Percentiles rank a stretch among this genome's conserved stretches.
These are phyloP conservation scores for Hanseniaspora nectarophila DNA, from an alignment of 805 yeast genomes.

Conservation along the genomic window DNA sequence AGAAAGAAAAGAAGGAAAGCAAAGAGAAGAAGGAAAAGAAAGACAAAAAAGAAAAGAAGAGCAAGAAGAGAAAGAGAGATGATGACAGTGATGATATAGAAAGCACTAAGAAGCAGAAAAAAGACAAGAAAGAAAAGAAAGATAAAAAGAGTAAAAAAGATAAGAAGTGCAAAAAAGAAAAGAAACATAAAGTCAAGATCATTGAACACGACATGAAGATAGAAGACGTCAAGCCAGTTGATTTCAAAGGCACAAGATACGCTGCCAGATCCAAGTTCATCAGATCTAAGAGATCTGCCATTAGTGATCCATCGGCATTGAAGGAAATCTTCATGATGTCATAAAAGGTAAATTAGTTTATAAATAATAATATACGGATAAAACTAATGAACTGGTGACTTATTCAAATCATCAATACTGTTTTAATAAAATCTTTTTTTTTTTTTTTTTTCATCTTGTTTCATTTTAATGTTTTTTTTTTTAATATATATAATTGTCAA, in stretches of 20 bases:
- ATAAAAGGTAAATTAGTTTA: constrained; percentile 24
- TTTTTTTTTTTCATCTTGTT: neutral
- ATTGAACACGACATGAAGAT: constrained; percentile 13
- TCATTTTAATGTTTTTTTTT: too few species aligned
- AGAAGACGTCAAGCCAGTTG: constrained; percentile 10
- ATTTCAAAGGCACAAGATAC: constrained; percentile 40
- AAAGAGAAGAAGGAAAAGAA: constrained; percentile 25
- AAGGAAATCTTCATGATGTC: constrained; percentile 88
- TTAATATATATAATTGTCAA: neutral
- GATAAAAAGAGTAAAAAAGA: constrained; percentile 25
- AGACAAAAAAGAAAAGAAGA: constrained; percentile 21
- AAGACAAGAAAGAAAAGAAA: constrained; percentile 26
- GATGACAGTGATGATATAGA: constrained; percentile 22
- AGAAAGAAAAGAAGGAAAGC: constrained; percentile 20
- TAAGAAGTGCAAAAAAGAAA: constrained; percentile 25
- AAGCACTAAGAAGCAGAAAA: constrained; percentile 24
- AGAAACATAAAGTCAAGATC: constrained; percentile 17
- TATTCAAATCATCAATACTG: too few species aligned
- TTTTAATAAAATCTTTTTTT: too few species aligned
- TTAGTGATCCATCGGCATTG: constrained; percentile 75
- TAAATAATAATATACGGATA: neutral
- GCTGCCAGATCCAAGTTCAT: constrained; percentile 81
- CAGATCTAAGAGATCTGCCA: constrained; percentile 80
- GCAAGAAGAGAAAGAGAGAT: constrained; percentile 23
- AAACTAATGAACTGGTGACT: neutral